Conservation (phyloP, 106 monocot species). For the Acanthochlamys bracteata region DNA sequence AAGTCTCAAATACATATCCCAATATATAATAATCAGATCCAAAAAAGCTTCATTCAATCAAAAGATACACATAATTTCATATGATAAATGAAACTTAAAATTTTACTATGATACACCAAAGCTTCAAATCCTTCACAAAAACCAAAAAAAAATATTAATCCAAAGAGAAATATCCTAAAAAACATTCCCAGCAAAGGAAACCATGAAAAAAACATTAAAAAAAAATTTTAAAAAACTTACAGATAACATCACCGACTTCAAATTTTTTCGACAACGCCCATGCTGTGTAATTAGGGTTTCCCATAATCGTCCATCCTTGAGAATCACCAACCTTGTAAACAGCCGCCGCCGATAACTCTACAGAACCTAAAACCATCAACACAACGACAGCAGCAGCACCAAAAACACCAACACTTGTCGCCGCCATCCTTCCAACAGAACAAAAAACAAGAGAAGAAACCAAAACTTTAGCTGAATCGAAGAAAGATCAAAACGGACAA, state of each 20-base stretch:
- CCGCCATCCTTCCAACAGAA: not conserved
- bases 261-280: slow-evolving; percentile 9
- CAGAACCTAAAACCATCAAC: not conserved
- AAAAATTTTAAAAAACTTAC: not conserved
- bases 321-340: slow-evolving; percentile 13
- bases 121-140: too few relatives aligned
- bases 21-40: too few relatives aligned
- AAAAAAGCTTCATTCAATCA: too few relatives aligned
- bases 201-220: too few relatives aligned
- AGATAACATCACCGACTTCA: not conserved
- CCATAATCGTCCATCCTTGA: slow-evolving; percentile 5
- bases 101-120: too few relatives aligned
- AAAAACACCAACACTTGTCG: not conserved
- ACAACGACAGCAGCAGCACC: not conserved
- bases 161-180: too few relatives aligned
- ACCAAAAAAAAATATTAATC: too few relatives aligned
- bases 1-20: too few relatives aligned
- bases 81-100: too few relatives aligned
- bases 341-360: not conserved
- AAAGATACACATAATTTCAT: too few relatives aligned
- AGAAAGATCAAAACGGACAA: too few relatives aligned
- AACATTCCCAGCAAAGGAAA: too few relatives aligned
- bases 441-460: not conserved
- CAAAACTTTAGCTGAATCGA: not conserved
- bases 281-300: slow-evolving; percentile 7